Evolutionary conservation across 2,329 filamentous ascomycete species (phyloP).

Genomic region (Hypomyces perniciosus): DNA sequence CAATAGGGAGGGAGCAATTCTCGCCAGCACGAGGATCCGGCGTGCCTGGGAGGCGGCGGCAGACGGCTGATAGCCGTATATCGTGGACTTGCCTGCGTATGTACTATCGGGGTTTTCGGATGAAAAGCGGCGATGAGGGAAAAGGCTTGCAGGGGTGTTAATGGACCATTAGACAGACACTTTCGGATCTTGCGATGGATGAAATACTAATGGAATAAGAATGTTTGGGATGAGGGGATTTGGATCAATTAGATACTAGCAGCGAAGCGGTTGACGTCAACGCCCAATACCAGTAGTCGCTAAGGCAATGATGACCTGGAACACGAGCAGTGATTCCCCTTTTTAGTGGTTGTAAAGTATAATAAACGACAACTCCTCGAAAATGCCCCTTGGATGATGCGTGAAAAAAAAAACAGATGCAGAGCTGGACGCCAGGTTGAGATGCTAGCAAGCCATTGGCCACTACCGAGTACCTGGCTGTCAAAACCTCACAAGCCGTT

Average conservation of each 20-base stretch:
- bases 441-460: too few species aligned
- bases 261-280: constrained; percentile 6
- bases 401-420: too few species aligned
- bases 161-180: neutral
- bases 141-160: too few species aligned
- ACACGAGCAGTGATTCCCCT: constrained; percentile 4
- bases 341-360: constrained; percentile 7
- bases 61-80: neutral
- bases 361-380: neutral
- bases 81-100: too few species aligned
- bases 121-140: neutral
- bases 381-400: too few species aligned
- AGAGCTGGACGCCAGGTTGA: too few species aligned
- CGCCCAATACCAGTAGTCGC: neutral
- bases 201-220: neutral
- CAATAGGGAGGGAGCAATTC: constrained; percentile 12
- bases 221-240: neutral
- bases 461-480: too few species aligned
- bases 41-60: neutral
- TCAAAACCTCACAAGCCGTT: too few species aligned
- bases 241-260: too few species aligned
- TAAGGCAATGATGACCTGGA: neutral
- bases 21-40: constrained; percentile 2
- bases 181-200: neutral
- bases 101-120: neutral